Evolutionary conservation across 495 filamentous ascomycete species (phyloP).

Genomic region (Endocarpon pusillum): DNA sequence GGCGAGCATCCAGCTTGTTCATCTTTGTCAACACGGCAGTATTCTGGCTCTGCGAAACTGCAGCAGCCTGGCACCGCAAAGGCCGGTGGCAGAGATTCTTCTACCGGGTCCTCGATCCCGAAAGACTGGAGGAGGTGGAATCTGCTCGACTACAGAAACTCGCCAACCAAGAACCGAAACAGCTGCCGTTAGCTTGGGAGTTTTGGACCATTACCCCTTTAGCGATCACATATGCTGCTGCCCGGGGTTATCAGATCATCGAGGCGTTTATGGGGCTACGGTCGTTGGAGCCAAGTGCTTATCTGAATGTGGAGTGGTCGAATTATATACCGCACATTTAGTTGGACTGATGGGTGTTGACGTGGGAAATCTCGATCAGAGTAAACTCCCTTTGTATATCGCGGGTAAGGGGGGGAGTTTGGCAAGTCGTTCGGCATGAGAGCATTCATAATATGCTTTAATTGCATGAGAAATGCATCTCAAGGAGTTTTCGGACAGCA

Average conservation of each 20-base stretch:
- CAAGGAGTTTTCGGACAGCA: no score
- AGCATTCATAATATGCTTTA: no score
- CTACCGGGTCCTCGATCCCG: slow-evolving; percentile 1
- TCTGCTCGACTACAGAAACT: no score
- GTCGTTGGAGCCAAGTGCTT: slow-evolving; percentile 3
- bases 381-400: no score
- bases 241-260: slow-evolving; percentile 2
- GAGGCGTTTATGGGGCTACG: slow-evolving; percentile 3
- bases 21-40: slow-evolving; percentile 4
- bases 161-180: no score
- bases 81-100: slow-evolving; percentile 5
- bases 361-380: no score
- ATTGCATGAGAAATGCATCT: no score
- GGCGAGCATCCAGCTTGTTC: neutral
- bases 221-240: neutral
- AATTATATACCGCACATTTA: slow-evolving; percentile 2
- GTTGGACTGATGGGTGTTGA: no score
- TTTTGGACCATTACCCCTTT: slow-evolving; percentile 2
- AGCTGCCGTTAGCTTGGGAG: neutral
- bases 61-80: slow-evolving; percentile 4
- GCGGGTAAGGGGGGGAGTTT: no score
- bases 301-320: slow-evolving; percentile 4
- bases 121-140: no score
- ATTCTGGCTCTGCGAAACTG: slow-evolving; percentile 8
- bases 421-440: no score